These are phyloP conservation scores for Zygosaccharomyces rouxii DNA, from an alignment of 805 yeast genomes.

Conservation along the genomic window DNA sequence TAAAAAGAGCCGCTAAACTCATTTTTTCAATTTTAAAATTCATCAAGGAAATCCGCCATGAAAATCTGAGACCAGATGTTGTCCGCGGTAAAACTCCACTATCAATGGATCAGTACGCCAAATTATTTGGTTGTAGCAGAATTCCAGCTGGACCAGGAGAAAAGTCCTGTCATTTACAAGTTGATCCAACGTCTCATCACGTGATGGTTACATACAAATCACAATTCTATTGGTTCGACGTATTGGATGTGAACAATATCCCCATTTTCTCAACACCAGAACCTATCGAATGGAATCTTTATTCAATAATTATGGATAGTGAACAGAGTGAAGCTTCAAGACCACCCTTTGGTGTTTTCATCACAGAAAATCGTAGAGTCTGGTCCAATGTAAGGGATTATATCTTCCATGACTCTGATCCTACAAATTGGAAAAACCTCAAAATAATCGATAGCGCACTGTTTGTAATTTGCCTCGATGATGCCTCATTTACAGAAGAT, in stretches of 20 bases:
- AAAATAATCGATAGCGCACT: conserved; percentile 75
- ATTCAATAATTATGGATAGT: conserved; percentile 74
- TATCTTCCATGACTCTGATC: conserved; percentile 39
- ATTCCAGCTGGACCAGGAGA: conserved; percentile 72
- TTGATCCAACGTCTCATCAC: conserved; percentile 71
- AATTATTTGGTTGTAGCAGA: conserved; percentile 81
- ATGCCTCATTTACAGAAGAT: conserved; percentile 51
- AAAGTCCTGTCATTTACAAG: conserved; percentile 67
- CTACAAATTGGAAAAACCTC: conserved; percentile 64
- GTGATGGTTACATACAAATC: conserved; percentile 78
- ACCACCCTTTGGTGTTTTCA: conserved; percentile 82
- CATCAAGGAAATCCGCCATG: conserved; percentile 70
- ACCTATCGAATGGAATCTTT: conserved; percentile 70
- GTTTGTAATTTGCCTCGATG: conserved; percentile 80
- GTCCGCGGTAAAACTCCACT: conserved; percentile 58
- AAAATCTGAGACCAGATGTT: conserved; percentile 67
- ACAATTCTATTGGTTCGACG: conserved; percentile 95
- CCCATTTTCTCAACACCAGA: conserved; percentile 62
- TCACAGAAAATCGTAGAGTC: conserved; percentile 81
- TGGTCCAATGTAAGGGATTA: conserved; percentile 76
- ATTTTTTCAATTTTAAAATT: conserved; percentile 75
- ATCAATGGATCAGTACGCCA: conserved; percentile 89
- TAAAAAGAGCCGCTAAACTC: conserved; percentile 75
- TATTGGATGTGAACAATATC: conserved; percentile 66
- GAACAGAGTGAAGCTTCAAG: conserved; percentile 49